Evolutionary conservation across 176 grass and related monocot genomes (phyloP), one percentile per base, ranked within the genome.

Genomic region (Eleusine indica): DNA sequence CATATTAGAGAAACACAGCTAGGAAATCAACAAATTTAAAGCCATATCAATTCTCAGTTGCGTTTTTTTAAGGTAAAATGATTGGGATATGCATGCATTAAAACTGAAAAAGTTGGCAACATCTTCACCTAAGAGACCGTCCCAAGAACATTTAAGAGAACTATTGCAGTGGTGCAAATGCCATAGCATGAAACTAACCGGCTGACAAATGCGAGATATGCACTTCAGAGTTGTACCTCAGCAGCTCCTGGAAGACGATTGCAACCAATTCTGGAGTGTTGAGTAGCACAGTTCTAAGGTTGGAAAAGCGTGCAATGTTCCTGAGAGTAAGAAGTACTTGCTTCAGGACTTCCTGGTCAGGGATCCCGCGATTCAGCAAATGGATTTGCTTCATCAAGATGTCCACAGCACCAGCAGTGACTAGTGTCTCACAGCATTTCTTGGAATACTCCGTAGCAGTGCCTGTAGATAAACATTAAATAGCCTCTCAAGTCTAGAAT

Each of bases 291-390:
- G 66, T 74, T 41, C 66, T 66, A 75, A 91, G 86, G 66, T 75
- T 68, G 42, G 77, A 64, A 51, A 71, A 79, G 15, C 66, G 53
- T 37, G 82, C 86, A 30, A 94, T 89, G 66, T 94, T 94, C 73
- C 69, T 75, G 44, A 94, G 56, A 61, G 86, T 89, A 78, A 75
- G 86, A 22, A 94, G 71, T 37, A 91, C 86, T 82, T 87, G 87
- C 81, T 89, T 91, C 81, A 85, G 30, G 35, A 94, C 84, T 85
- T 94, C 92, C 80, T 94, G 92, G 81, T 94, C 86, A 56, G 92
- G 69, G 52, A 91, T 56, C 4, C 92, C 87, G 42, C 92, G 92
- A 60, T 89, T 94, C 40, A 91, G 73, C 16, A 28, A 57, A 64
- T 77, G 30, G 14, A 89, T 82, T 83, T 87, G 81, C 63, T 89